Conservation (phyloP, 106 monocot genomes). For the Alisma plantagoaquatica region DNA sequence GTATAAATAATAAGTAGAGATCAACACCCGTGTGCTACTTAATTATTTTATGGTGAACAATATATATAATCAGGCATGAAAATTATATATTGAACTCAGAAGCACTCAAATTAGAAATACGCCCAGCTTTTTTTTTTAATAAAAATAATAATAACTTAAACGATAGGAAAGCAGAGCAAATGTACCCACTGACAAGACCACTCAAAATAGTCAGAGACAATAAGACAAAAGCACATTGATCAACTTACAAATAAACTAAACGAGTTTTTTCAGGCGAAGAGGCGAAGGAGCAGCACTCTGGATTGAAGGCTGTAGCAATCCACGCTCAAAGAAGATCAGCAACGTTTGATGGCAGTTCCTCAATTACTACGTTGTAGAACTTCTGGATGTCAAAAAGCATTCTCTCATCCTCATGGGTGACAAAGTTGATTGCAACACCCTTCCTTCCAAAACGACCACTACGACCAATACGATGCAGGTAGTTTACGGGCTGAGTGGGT, state of each 20-base stretch:
- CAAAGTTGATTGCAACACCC: slow-evolving; percentile 14
- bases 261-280: not conserved
- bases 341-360: slow-evolving; percentile 8
- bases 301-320: no score
- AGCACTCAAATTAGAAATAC: no score
- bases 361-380: slow-evolving; percentile 7
- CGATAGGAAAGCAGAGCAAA: no score
- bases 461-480: slow-evolving; percentile 8
- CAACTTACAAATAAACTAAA: not conserved
- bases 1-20: no score
- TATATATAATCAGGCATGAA: no score
- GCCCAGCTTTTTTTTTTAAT: no score
- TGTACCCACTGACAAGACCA: not conserved
- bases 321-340: slow-evolving; percentile 6
- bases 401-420: slow-evolving; percentile 8
- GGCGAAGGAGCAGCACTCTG: no score
- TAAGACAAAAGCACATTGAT: not conserved
- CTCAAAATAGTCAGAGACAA: not conserved
- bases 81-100: no score
- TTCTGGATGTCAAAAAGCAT: slow-evolving; percentile 9
- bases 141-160: no score
- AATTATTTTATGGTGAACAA: no score
- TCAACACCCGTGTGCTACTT: no score
- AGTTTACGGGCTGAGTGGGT: slow-evolving; percentile 9
- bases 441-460: slow-evolving; percentile 9